Conservation (phyloP, 192 early-diverging fungal genomes). For the Radiomyces spectabilis region DNA sequence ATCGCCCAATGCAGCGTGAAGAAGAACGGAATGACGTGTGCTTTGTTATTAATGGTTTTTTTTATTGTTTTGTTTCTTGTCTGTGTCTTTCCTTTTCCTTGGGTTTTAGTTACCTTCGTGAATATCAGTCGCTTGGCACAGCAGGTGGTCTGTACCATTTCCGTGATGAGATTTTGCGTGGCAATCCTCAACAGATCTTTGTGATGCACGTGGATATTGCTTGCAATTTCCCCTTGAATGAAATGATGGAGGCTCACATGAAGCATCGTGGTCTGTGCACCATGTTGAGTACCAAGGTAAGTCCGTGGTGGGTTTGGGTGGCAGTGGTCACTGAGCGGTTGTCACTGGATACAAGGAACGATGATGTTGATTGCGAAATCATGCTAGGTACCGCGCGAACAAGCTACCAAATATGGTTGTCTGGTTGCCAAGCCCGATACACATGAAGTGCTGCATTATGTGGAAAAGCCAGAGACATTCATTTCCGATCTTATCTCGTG, state of each 20-base stretch:
- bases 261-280: conserved; percentile 79
- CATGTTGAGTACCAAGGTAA: conserved; percentile 83
- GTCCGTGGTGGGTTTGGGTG: too few species aligned
- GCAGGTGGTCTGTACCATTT: conserved; percentile 98
- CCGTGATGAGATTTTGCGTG: conserved; percentile 93
- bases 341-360: too few species aligned
- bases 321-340: not conserved
- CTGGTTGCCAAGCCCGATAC: conserved; percentile 86
- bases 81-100: not conserved
- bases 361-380: too few species aligned
- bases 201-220: conserved; percentile 97
- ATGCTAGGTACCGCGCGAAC: conserved; percentile 49
- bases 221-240: conserved; percentile 85
- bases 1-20: too few species aligned
- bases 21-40: too few species aligned
- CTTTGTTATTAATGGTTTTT: too few species aligned
- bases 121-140: conserved; percentile 95
- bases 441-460: conserved; percentile 91
- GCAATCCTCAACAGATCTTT: conserved; percentile 87
- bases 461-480: conserved; percentile 96
- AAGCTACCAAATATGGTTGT: conserved; percentile 86
- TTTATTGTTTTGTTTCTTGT: too few species aligned
- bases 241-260: conserved; percentile 80
- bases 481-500: conserved; percentile 92
- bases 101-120: conserved; percentile 79